These are phyloP conservation scores for Diddensiella caesifluorescens DNA, from an alignment of 805 yeast genomes.

Conservation along the genomic window DNA sequence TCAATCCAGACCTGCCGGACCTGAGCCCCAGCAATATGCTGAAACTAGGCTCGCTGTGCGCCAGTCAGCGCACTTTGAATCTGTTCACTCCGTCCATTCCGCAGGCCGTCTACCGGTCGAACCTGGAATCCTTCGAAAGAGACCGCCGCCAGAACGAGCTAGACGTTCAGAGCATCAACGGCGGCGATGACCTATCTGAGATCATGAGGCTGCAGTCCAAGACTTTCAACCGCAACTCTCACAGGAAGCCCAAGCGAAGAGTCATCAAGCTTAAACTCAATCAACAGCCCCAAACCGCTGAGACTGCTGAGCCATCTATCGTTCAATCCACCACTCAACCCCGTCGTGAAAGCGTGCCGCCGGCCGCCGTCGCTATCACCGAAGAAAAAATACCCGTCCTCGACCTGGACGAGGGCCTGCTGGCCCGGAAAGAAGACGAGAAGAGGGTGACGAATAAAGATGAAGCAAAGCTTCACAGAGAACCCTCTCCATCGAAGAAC, in stretches of 20 bases:
- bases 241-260: constrained; percentile 27
- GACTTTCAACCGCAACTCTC: constrained; percentile 4
- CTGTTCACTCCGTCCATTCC: constrained; percentile 55
- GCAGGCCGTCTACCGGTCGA: constrained; percentile 54
- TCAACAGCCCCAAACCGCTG: constrained; percentile 8
- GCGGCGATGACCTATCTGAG: constrained; percentile 15
- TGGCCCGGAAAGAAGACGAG: too few relatives aligned
- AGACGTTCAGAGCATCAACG: constrained; percentile 13
- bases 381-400: too few relatives aligned
- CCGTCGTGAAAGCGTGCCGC: too few relatives aligned
- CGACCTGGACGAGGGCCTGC: too few relatives aligned
- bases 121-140: constrained; percentile 33
- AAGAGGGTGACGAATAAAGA: too few relatives aligned
- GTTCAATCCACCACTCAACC: too few relatives aligned
- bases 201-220: constrained; percentile 15
- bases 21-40: constrained; percentile 62
- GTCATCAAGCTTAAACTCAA: constrained; percentile 24
- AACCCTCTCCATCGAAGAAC: constrained; percentile 1
- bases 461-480: not conserved
- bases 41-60: constrained; percentile 60
- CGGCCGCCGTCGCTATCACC: too few relatives aligned
- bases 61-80: constrained; percentile 77
- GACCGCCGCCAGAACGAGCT: constrained; percentile 26
- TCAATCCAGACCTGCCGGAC: constrained; percentile 56
- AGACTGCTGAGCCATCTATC: too few relatives aligned